Evolutionary conservation across 2,329 filamentous ascomycete genomes (phyloP), one percentile per base, ranked within the genome.

Genomic region (Cytospora schulzeri): DNA sequence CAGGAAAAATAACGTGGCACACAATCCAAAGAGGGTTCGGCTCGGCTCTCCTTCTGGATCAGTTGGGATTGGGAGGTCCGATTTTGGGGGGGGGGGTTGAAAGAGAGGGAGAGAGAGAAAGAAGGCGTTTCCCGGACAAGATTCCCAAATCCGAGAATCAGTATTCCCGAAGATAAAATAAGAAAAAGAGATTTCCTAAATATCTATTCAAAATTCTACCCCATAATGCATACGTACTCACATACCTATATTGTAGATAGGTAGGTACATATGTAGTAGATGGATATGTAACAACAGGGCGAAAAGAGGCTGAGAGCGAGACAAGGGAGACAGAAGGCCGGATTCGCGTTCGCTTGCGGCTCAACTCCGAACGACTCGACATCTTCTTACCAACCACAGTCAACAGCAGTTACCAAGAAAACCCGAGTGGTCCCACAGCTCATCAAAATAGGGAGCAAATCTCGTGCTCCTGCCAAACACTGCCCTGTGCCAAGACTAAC

Each of bases 391-490:
- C n/a, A 22, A 24, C n/a, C n/a, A 48, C n/a, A 22, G n/a, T 35
- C 33, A 15, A 35, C 12, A 15, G 33, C 15, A 35, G 33, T 14
- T 15, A 35, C 14, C 12, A 15, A 48, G 45, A 48, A 24, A 48
- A 11, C n/a, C 45, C 45, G 17, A 12, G n/a, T 26, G n/a, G 52
- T 31, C 41, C 60, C 60, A 62, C 60, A 56, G 24, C 38, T 56
- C 52, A 62, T 62, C 60, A 62, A 62, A 62, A 22, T 55, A 24
- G 51, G 24, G 31, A 53, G 29, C 60, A 56, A 61, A 56, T 62
- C 60, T 62, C 52, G 52, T 62, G 38, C 50, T 35, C 38, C 24
- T 22, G 19, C 24, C n/a, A 26, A n/a, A 52, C 52, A 62, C 28
- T 41, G 51, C 11, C 59, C 51, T 29, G 35, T 54, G 60, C 60